Conservation (phyloP, 1,284 basidiomycete genomes). For the Irpex sp. region DNA sequence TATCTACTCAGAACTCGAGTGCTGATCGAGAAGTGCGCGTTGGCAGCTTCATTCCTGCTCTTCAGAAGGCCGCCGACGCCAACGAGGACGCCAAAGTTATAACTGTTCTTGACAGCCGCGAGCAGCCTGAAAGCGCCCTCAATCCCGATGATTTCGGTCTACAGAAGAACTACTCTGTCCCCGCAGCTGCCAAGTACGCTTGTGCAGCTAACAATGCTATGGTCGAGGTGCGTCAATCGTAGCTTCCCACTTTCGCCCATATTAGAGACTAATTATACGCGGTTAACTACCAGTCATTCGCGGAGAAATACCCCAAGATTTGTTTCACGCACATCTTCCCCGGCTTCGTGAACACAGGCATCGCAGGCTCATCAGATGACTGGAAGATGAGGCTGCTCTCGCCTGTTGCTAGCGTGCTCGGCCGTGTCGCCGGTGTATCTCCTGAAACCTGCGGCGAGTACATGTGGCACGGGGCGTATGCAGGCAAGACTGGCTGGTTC, state of each 20-base stretch:
- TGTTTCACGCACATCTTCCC: slow-evolving; percentile 32
- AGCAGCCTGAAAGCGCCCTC: slow-evolving; percentile 17
- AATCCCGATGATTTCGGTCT: slow-evolving; percentile 31
- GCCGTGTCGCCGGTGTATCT: slow-evolving; percentile 17
- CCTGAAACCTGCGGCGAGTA: slow-evolving; percentile 37
- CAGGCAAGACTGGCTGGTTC: slow-evolving; percentile 26
- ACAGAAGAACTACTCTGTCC: slow-evolving; percentile 27
- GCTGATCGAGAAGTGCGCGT: too few relatives aligned
- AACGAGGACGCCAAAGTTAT: slow-evolving; percentile 25
- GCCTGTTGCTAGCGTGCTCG: slow-evolving; percentile 29
- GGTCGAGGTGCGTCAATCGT: too few relatives aligned
- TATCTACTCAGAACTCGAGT: too few relatives aligned
- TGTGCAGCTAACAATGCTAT: slow-evolving; percentile 32
- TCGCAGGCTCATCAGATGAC: background rate
- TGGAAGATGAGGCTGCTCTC: slow-evolving; percentile 19
- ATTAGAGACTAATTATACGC: too few relatives aligned
- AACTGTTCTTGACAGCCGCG: slow-evolving; percentile 17
- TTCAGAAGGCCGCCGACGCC: slow-evolving; percentile 19
- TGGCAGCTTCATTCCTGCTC: slow-evolving; percentile 19
- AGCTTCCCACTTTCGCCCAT: too few relatives aligned
- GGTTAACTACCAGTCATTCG: slow-evolving; percentile 20
- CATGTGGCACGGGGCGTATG: slow-evolving; percentile 37
- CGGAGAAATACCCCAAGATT: slow-evolving; percentile 27
- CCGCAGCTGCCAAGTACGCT: slow-evolving; percentile 19
- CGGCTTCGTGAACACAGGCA: slow-evolving; percentile 29